Conservation (phyloP, 495 filamentous ascomycete genomes). For the Penicillium steckii region DNA sequence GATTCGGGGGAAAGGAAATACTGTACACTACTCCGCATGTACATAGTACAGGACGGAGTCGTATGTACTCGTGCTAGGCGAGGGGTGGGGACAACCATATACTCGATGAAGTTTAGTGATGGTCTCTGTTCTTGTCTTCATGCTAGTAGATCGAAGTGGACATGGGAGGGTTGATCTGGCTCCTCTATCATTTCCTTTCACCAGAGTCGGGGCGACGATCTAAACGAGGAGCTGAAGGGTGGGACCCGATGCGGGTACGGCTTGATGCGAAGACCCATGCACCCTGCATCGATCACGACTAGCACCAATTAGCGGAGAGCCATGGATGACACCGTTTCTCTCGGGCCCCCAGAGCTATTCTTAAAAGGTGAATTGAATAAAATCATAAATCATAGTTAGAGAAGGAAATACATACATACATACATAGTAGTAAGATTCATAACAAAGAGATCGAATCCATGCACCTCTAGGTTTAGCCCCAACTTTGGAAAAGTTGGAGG, state of each 20-base stretch:
- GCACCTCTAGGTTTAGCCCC: conserved; percentile 22
- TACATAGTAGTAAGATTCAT: neutral
- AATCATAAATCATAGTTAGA: neutral
- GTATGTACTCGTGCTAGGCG: neutral
- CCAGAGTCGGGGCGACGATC: conserved; percentile 4
- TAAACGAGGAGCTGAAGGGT: conserved; percentile 1
- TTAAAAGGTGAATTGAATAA: neutral
- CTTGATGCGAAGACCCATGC: conserved; percentile 24
- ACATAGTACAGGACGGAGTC: neutral
- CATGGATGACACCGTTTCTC: conserved; percentile 23
- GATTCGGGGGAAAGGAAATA: too few species aligned
- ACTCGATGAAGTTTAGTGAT: conserved; percentile 9
- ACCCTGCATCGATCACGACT: conserved; percentile 41
- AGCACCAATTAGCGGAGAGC: conserved; percentile 21
- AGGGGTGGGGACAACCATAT: conserved; percentile 9
- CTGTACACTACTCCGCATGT: too few species aligned
- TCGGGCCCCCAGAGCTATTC: conserved; percentile 8
- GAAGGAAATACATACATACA: too few species aligned
- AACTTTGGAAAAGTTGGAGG: conserved; percentile 26
- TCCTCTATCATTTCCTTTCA: conserved; percentile 9
- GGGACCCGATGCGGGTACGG: conserved; percentile 19
- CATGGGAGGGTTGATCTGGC: neutral
- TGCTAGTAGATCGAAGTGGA: conserved; percentile 1
- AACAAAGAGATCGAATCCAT: conserved; percentile 11
- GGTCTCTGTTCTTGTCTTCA: neutral